These are phyloP conservation scores for Coniosporium apollinis DNA, from an alignment of 495 filamentous ascomycete genomes.

Conservation along the genomic window DNA sequence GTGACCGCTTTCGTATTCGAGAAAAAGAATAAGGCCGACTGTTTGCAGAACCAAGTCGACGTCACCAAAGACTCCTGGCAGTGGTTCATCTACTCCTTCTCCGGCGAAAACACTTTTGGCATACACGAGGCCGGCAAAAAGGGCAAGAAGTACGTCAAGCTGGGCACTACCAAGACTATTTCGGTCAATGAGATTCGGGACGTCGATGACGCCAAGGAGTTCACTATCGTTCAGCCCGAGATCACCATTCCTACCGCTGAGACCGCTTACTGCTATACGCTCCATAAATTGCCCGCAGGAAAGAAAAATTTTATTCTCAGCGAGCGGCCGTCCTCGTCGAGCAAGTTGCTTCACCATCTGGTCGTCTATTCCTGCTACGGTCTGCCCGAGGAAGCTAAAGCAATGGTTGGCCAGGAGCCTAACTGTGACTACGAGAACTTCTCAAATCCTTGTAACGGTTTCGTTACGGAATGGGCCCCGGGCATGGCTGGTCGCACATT, in stretches of 20 bases:
- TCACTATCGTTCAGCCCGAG: constrained; percentile 1
- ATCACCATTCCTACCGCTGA: constrained; percentile 2
- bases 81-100: constrained; percentile 6
- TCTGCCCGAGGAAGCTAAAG: background rate
- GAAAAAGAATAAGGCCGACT: constrained; percentile 5
- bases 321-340: constrained; percentile 1
- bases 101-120: constrained; percentile 3
- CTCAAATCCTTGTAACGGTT: constrained; percentile 5
- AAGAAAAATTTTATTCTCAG: constrained; percentile 2
- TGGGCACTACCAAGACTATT: constrained; percentile 3
- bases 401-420: constrained; percentile 3
- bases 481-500: constrained; percentile 6
- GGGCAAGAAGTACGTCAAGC: constrained; percentile 4
- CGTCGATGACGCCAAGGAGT: constrained; percentile 2
- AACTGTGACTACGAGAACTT: constrained; percentile 5
- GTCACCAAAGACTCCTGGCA: constrained; percentile 3
- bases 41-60: background rate
- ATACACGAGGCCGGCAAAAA: constrained; percentile 1
- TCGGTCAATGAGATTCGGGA: constrained; percentile 1
- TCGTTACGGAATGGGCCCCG: constrained; percentile 6
- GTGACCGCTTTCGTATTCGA: constrained; percentile 4
- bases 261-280: constrained; percentile 5
- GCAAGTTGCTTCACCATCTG: constrained; percentile 4
- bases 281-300: constrained; percentile 4
- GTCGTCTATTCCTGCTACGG: constrained; percentile 5